Evolutionary conservation across 345 rosid species (phyloP).

Genomic region (Geranium brycei): DNA sequence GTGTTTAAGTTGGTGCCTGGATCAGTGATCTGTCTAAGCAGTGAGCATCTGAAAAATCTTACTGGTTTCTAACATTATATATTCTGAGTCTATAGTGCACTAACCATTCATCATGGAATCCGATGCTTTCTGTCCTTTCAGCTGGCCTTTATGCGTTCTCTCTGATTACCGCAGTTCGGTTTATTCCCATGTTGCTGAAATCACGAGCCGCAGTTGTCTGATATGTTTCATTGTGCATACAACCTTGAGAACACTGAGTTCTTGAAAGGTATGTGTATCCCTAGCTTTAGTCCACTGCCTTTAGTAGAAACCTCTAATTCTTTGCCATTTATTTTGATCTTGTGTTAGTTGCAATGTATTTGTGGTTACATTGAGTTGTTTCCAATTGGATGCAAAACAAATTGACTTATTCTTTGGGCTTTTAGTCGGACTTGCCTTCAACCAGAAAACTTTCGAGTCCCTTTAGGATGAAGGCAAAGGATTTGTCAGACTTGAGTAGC

Average conservation of each 20-base stretch:
- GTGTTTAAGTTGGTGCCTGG: slow-evolving; percentile 12
- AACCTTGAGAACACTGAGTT: slow-evolving; percentile 4
- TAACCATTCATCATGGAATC: neutral
- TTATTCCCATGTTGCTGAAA: slow-evolving; percentile 1
- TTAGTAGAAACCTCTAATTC: too few species aligned
- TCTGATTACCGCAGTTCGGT: slow-evolving; percentile 2
- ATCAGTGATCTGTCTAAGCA: slow-evolving; percentile 7
- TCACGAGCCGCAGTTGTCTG: slow-evolving; percentile 10
- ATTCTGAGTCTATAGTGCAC: neutral
- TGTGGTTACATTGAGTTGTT: too few species aligned
- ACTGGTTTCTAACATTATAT: neutral
- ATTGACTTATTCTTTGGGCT: too few species aligned
- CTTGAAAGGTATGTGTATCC: slow-evolving; percentile 8
- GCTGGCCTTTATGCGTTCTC: slow-evolving; percentile 7
- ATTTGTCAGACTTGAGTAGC: too few species aligned
- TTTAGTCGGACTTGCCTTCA: too few species aligned
- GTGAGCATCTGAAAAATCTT: slow-evolving; percentile 10
- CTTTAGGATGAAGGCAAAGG: too few species aligned
- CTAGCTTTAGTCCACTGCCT: too few species aligned
- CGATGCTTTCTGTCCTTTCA: slow-evolving; percentile 2
- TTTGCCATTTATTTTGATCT: too few species aligned
- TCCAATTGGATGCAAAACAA: too few species aligned
- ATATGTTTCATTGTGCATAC: neutral
- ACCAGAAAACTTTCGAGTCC: too few species aligned
- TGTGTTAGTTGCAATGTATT: too few species aligned